A percentile compares a stretch with the other conserved stretches of the same genome.
These are phyloP conservation scores for Fusarium chuoi DNA, from an alignment of 2,329 filamentous ascomycete genomes.

Conservation along the genomic window DNA sequence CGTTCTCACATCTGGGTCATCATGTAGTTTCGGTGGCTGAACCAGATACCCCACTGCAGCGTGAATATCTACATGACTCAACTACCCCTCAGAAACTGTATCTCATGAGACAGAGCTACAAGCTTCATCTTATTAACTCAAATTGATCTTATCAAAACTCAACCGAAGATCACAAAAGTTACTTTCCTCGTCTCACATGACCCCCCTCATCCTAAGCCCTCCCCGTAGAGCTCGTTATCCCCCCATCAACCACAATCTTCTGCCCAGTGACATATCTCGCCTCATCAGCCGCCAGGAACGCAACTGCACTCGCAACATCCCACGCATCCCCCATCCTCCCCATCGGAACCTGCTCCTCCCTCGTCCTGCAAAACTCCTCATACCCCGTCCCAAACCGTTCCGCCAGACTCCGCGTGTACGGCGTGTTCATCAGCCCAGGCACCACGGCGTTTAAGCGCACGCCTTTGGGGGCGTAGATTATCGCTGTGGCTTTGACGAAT, in stretches of 20 bases:
- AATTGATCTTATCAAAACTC: neutral
- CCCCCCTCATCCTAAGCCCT: constrained; percentile 3
- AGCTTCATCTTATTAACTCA: no score
- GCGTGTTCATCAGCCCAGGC: constrained; percentile 67
- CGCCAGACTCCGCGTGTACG: constrained; percentile 57
- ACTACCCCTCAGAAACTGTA: neutral
- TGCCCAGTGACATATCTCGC: constrained; percentile 70
- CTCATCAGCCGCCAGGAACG: constrained; percentile 68
- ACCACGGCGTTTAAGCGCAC: constrained; percentile 65
- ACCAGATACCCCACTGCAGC: neutral
- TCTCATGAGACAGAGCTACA: neutral
- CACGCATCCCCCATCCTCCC: constrained; percentile 68
- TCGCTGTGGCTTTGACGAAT: constrained; percentile 60
- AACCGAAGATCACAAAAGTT: rapidly evolving
- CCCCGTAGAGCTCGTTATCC: constrained; percentile 54
- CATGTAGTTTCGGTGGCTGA: neutral
- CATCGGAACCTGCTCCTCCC: constrained; percentile 67
- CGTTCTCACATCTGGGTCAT: neutral
- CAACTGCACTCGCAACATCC: constrained; percentile 66
- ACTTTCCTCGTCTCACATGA: neutral
- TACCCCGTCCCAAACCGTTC: constrained; percentile 55
- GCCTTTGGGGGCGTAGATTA: constrained; percentile 59
- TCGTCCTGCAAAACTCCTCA: constrained; percentile 61
- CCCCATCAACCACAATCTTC: constrained; percentile 61
- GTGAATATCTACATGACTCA: neutral